Evolutionary conservation across 108 stramenopile species (phyloP), one percentile per base, ranked within the genome.

Genomic region (Pseudonitzschia pungens): DNA sequence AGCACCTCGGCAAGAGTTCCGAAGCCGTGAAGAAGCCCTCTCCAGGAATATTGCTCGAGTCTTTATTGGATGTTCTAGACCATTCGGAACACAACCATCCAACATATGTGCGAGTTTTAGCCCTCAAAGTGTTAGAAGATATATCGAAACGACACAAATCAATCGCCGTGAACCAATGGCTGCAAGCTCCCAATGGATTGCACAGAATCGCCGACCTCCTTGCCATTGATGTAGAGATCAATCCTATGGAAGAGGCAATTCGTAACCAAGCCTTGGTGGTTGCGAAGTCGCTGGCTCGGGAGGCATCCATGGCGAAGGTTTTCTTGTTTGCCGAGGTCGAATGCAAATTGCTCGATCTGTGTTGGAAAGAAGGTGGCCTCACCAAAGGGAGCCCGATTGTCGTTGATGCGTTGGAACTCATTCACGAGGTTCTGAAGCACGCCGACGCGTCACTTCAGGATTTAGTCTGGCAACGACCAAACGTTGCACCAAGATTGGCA

Each of bases 141-240:
- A 48, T 88, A 14, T 74, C 77, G 32, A 56, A 70, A 1, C 41
- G 67, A 18, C 77, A 67, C 63, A 80, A 85, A 14, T 73, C 69
- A 31, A 60, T 76, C 27, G 78, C 86, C 26, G 69, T 82, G 43
- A 68, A 75, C 24, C 87, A 90, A 69, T 82, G 89, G 66, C 79
- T 92, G 77, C 72, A 81, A 65, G 91, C 89, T 12, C 91, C 91
- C 8, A 89, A 92, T 76, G 91, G 88, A 18, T 71, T 92, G 24
- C 84, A 89, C 85, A 81, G 89, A 16, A 55, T 92, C 33, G 82
- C 87, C 16, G 89, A 89, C 69, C 53, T 87, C 31, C 72, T 93
- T 64, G 40, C 59, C 40, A 62, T 45, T 18, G 66, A 51, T 24
- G 24, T 71, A 4, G 77, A 77, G 12, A 44, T 0, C 24, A 66